Evolutionary conservation across 2,329 filamentous ascomycete species (phyloP).

Genomic region (Alternaria tenuissima): DNA sequence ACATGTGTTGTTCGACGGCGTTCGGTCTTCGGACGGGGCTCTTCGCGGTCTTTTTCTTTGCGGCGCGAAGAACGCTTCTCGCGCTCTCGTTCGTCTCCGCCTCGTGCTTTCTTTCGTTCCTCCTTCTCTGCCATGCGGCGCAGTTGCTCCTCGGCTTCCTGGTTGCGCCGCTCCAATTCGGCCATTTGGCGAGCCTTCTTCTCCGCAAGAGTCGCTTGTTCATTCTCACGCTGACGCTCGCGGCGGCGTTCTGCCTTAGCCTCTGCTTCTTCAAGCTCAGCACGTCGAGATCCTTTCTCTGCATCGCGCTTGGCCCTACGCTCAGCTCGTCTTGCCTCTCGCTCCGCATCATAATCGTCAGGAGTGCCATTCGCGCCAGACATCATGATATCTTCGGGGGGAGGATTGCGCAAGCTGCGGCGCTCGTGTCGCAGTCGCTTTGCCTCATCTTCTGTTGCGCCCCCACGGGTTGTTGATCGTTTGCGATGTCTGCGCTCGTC

Average conservation of each 20-base stretch:
- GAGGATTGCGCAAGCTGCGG: constrained; percentile 43
- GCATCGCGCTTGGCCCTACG: constrained; percentile 44
- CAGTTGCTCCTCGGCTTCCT: constrained; percentile 49
- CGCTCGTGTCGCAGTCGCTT: constrained; percentile 49
- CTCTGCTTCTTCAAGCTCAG: constrained; percentile 48
- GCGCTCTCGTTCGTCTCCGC: constrained; percentile 46
- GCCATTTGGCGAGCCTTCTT: constrained; percentile 50
- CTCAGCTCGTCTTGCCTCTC: constrained; percentile 50
- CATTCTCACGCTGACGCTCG: constrained; percentile 49
- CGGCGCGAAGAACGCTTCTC: constrained; percentile 47
- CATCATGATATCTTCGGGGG: constrained; percentile 37
- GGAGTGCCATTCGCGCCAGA: constrained; percentile 34
- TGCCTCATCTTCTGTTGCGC: constrained; percentile 47
- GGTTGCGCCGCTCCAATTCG: constrained; percentile 50
- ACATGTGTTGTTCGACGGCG: constrained; percentile 48
- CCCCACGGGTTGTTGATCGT: constrained; percentile 46
- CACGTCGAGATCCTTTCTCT: constrained; percentile 46
- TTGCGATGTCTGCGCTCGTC: constrained; percentile 50
- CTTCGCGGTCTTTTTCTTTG: constrained; percentile 45
- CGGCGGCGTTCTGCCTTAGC: constrained; percentile 48
- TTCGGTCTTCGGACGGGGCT: constrained; percentile 42
- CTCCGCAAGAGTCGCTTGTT: constrained; percentile 43
- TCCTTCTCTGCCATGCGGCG: constrained; percentile 52
- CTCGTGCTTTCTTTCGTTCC: constrained; percentile 41
- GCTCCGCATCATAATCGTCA: constrained; percentile 46